Evolutionary conservation across 1,284 basidiomycete species (phyloP).

Genomic region (Sanghuangporus weigelae): DNA sequence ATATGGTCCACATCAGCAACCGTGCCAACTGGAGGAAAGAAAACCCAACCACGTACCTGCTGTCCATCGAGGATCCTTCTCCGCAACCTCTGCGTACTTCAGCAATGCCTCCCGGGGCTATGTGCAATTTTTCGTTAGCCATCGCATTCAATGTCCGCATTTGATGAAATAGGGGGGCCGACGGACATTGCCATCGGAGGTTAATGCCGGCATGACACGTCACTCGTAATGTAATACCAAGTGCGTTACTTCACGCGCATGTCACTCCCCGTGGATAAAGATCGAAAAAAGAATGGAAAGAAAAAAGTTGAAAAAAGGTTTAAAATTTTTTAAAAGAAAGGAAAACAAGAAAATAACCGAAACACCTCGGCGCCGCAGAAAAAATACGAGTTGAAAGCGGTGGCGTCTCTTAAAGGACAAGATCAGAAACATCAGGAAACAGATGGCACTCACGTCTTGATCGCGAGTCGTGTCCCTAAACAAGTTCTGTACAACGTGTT

Average conservation of each 20-base stretch:
- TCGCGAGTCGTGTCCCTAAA: constrained; percentile 84
- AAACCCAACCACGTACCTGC: constrained; percentile 50
- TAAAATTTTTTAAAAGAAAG: not conserved
- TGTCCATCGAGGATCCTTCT: constrained; percentile 79
- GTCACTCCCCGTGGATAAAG: not conserved
- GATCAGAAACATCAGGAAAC: constrained; percentile 19
- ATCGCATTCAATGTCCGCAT: not conserved
- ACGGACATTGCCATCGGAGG: not conserved
- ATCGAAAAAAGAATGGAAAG: not conserved
- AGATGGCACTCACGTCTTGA: constrained; percentile 77
- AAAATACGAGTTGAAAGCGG: constrained; percentile 13
- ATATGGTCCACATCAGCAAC: constrained; percentile 27
- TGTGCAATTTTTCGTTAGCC: constrained; percentile 14
- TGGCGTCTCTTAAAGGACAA: constrained; percentile 2
- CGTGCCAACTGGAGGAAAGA: constrained; percentile 5
- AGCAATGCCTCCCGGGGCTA: constrained; percentile 95
- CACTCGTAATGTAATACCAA: not conserved
- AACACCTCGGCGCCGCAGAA: not conserved
- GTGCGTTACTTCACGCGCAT: not conserved
- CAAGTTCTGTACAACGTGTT: constrained; percentile 91
- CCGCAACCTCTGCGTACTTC: constrained; percentile 80
- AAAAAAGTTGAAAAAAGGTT: too few species aligned
- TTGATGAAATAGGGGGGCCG: not conserved
- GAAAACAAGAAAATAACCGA: not conserved
- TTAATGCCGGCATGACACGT: not conserved